Conservation (phyloP, 768 basidiomycete species). For the Podaxis rugospora region DNA sequence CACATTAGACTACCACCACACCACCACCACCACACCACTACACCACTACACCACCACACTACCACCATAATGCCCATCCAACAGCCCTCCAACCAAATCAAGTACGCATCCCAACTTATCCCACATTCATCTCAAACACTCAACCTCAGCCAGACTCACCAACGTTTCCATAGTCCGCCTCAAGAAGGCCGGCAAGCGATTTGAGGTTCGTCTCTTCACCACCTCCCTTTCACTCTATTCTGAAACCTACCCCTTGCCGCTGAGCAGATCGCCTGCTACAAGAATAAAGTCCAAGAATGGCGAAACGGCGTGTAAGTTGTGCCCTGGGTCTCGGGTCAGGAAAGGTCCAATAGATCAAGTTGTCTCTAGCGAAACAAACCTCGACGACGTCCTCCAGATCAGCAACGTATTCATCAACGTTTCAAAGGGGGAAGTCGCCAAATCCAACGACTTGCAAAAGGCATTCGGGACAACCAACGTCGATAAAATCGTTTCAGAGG, state of each 20-base stretch:
- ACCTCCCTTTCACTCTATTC: slow-evolving; percentile 1
- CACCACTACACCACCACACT: background rate
- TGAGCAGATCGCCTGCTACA: slow-evolving; percentile 88
- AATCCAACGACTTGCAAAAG: slow-evolving; percentile 85
- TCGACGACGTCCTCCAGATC: slow-evolving; percentile 96
- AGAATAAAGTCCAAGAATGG: slow-evolving; percentile 99
- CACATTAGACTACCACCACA: background rate
- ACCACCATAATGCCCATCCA: slow-evolving; percentile 50
- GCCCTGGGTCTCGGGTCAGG: background rate
- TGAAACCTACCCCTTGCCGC: background rate
- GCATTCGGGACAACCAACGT: slow-evolving; percentile 79
- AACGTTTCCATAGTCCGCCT: slow-evolving; percentile 95
- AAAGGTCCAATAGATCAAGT: background rate
- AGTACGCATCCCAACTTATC: slow-evolving; percentile 35
- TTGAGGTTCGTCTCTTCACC: slow-evolving; percentile 60
- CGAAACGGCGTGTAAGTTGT: slow-evolving; percentile 77
- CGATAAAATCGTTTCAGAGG: slow-evolving; percentile 77
- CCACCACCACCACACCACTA: slow-evolving; percentile 2
- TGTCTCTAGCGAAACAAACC: slow-evolving; percentile 69
- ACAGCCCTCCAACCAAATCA: slow-evolving; percentile 89
- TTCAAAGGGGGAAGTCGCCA: slow-evolving; percentile 92
- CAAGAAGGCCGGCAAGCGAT: slow-evolving; percentile 96
- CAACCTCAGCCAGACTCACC: slow-evolving; percentile 59
- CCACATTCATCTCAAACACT: background rate
- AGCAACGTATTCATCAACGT: slow-evolving; percentile 95